phyloP scores from a whole-genome alignment of 2,329 filamentous ascomycete genomes.

The Ceratocystis colombiana region DNA sequence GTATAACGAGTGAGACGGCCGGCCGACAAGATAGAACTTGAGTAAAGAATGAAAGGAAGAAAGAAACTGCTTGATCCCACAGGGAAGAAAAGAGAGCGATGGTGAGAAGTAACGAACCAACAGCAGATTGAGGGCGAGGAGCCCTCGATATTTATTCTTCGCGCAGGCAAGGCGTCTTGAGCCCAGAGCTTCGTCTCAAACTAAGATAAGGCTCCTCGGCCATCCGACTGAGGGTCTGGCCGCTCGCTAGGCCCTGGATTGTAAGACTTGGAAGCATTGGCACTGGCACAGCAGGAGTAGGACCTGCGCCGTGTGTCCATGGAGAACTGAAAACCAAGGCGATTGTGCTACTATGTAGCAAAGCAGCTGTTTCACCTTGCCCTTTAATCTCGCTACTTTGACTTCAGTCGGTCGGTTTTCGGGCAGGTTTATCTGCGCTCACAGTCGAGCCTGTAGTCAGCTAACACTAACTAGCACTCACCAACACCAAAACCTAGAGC shows the following conservation, averaged over 20 bases:
- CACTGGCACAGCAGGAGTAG: no score
- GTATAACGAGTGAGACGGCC: conserved; percentile 11
- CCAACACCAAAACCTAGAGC: no score
- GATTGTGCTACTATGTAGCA: background rate
- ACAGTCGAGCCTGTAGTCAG: background rate
- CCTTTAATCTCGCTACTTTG: background rate
- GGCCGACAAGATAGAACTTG: conserved; percentile 9
- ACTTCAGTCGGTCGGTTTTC: background rate
- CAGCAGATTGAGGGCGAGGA: background rate
- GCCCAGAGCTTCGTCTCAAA: no score
- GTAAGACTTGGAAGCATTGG: no score
- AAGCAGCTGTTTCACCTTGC: background rate
- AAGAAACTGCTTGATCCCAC: background rate
- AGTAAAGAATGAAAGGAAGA: background rate
- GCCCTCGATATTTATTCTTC: conserved; percentile 10
- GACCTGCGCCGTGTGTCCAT: no score
- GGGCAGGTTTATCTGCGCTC: background rate
- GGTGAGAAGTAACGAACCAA: background rate
- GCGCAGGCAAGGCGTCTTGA: background rate
- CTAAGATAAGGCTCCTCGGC: no score
- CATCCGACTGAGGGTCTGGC: no score
- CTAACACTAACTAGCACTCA: no score
- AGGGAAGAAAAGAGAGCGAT: background rate
- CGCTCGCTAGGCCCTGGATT: no score
- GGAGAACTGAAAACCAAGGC: no score